These are phyloP conservation scores for Paraphaeosphaeria minitans DNA, from an alignment of 2,329 filamentous ascomycete genomes.

Conservation along the genomic window DNA sequence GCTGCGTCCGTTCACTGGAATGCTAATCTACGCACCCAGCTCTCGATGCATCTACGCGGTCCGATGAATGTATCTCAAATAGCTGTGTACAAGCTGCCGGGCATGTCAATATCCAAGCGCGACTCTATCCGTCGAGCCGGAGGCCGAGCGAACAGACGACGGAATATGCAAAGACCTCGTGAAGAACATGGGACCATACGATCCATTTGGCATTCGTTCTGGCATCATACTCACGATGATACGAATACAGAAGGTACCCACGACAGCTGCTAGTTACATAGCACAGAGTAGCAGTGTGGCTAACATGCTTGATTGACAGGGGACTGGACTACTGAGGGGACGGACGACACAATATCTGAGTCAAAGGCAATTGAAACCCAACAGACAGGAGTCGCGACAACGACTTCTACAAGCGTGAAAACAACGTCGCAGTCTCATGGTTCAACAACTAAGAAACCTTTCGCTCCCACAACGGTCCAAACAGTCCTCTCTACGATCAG, in stretches of 20 bases:
- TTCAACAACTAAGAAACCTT: neutral
- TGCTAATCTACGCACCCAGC: constrained; percentile 50
- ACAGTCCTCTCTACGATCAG: neutral
- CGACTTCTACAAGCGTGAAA: neutral
- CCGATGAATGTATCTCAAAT: constrained; percentile 70
- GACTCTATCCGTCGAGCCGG: neutral
- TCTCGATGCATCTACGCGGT: constrained; percentile 75
- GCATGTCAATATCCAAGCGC: constrained; percentile 15
- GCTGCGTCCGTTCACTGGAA: neutral
- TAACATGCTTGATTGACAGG: neutral
- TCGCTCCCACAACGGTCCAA: neutral
- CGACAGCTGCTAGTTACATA: neutral
- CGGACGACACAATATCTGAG: neutral
- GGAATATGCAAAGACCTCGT: neutral
- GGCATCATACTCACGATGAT: constrained; percentile 1
- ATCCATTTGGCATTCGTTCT: constrained; percentile 8
- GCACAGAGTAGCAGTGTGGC: neutral
- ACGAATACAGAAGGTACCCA: constrained; percentile 3
- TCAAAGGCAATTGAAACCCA: neutral
- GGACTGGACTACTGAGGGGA: neutral
- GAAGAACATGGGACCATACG: neutral
- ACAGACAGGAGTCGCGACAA: neutral
- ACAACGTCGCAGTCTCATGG: neutral
- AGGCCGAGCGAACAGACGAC: neutral
- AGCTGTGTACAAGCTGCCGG: constrained; percentile 66